phyloP scores from a whole-genome alignment of 1,139 yeast genomes.

The Pichia sp. region DNA sequence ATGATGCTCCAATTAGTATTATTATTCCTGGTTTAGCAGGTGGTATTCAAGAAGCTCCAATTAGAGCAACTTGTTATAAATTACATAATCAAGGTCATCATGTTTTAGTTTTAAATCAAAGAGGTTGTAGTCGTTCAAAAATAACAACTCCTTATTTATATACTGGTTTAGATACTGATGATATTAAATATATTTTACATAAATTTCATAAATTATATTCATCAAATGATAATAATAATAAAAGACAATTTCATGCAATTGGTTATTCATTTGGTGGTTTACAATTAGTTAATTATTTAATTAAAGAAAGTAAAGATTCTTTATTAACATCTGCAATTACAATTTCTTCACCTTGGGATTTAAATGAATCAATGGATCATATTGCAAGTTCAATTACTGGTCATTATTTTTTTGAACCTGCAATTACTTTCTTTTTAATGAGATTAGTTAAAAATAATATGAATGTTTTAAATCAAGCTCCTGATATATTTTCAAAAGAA shows the following conservation, averaged over 20 bases:
- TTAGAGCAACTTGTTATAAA: slow-evolving; percentile 52
- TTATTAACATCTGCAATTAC: slow-evolving; percentile 60
- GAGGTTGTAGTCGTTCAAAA: slow-evolving; percentile 86
- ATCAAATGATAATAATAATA: slow-evolving; percentile 40
- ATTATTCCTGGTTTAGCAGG: slow-evolving; percentile 85
- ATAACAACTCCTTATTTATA: slow-evolving; percentile 70
- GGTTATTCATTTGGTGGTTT: slow-evolving; percentile 90
- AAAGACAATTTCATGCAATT: slow-evolving; percentile 67
- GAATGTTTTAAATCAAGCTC: slow-evolving; percentile 35
- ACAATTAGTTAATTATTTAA: slow-evolving; percentile 70
- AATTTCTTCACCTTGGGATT: slow-evolving; percentile 82
- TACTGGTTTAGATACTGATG: slow-evolving; percentile 68
- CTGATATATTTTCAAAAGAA: slow-evolving; percentile 31
- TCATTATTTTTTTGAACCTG: slow-evolving; percentile 53
- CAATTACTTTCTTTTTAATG: slow-evolving; percentile 45
- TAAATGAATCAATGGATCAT: slow-evolving; percentile 49
- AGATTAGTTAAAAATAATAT: slow-evolving; percentile 45
- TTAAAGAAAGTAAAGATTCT: slow-evolving; percentile 53
- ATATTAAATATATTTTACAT: slow-evolving; percentile 53
- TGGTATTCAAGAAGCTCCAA: slow-evolving; percentile 85
- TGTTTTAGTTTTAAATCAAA: slow-evolving; percentile 65
- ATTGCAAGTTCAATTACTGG: slow-evolving; percentile 50
- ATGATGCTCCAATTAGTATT: slow-evolving; percentile 56
- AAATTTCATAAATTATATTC: slow-evolving; percentile 31
- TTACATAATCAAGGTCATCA: slow-evolving; percentile 41